phyloP scores from a whole-genome alignment of 345 rosid species.

The Hevea brasiliensis region DNA sequence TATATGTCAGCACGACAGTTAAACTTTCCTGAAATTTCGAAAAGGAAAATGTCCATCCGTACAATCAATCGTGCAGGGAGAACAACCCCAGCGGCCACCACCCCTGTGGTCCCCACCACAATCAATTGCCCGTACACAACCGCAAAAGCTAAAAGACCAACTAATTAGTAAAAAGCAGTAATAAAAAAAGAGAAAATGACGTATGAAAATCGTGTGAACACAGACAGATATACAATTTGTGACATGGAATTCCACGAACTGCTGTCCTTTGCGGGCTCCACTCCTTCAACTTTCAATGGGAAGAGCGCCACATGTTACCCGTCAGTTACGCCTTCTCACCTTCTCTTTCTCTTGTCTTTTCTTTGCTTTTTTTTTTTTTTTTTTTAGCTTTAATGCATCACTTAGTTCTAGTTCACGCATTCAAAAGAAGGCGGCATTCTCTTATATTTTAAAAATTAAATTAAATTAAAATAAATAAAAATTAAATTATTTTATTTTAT shows the following conservation, averaged over 20 bases:
- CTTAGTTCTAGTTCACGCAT: too few relatives aligned
- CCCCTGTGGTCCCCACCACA: too few relatives aligned
- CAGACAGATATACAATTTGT: not conserved
- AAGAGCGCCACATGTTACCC: not conserved
- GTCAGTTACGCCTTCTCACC: conserved; percentile 4
- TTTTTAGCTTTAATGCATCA: too few relatives aligned
- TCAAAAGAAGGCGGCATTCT: too few relatives aligned
- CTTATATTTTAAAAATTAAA: too few relatives aligned
- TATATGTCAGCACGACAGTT: too few relatives aligned
- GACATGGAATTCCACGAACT: conserved; percentile 14
- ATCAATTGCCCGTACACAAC: not conserved
- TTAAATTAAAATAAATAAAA: too few relatives aligned
- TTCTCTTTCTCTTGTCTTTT: not conserved
- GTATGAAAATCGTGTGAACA: not conserved
- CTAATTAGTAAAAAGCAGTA: too few relatives aligned
- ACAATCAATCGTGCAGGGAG: conserved; percentile 11
- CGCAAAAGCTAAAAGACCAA: not conserved
- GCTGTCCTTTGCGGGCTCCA: conserved; percentile 1
- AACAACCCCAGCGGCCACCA: not conserved
- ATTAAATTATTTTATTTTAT: too few relatives aligned
- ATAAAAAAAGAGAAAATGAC: not conserved
- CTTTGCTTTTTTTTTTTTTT: too few relatives aligned
- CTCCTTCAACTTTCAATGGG: not conserved
- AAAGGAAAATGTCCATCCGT: too few relatives aligned
- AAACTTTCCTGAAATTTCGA: not conserved